Evolutionary conservation across 2,329 filamentous ascomycete species (phyloP).

Genomic region (Pseudogymnoascus sp.): DNA sequence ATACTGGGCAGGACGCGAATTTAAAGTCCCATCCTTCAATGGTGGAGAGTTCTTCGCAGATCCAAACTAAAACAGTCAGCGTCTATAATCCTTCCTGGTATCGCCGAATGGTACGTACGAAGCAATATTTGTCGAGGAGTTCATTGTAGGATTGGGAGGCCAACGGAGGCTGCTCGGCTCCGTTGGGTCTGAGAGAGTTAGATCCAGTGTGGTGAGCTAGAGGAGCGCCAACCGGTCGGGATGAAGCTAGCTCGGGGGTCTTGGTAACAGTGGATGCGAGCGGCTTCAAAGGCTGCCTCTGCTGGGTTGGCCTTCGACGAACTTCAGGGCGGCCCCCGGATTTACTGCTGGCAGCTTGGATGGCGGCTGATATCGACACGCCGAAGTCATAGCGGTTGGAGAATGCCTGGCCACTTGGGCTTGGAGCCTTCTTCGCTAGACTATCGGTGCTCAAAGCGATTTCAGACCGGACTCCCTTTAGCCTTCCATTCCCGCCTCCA

Average conservation of each 20-base stretch:
- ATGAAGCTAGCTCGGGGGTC: background rate
- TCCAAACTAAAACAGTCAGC: constrained; percentile 47
- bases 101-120: constrained; percentile 68
- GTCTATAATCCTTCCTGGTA: constrained; percentile 29
- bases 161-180: constrained; percentile 59
- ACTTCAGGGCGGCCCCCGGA: constrained; percentile 51
- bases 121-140: constrained; percentile 98
- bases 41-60: constrained; percentile 48
- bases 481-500: constrained; percentile 40
- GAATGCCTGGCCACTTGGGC: constrained; percentile 65
- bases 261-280: constrained; percentile 11
- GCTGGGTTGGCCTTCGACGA: constrained; percentile 31
- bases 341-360: constrained; percentile 62
- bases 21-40: constrained; percentile 41
- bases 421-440: constrained; percentile 33
- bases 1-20: constrained; percentile 30
- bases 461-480: constrained; percentile 62
- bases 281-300: constrained; percentile 17
- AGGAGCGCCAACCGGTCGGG: background rate
- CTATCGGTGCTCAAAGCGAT: constrained; percentile 41
- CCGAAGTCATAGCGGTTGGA: constrained; percentile 93
- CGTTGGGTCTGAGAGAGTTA: constrained; percentile 13
- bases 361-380: constrained; percentile 78
- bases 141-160: constrained; percentile 91
- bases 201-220: background rate